Evolutionary conservation across 164 flowering plant species (phyloP), one percentile per base, ranked within the genome.

Genomic region (Sextonia rubra): DNA sequence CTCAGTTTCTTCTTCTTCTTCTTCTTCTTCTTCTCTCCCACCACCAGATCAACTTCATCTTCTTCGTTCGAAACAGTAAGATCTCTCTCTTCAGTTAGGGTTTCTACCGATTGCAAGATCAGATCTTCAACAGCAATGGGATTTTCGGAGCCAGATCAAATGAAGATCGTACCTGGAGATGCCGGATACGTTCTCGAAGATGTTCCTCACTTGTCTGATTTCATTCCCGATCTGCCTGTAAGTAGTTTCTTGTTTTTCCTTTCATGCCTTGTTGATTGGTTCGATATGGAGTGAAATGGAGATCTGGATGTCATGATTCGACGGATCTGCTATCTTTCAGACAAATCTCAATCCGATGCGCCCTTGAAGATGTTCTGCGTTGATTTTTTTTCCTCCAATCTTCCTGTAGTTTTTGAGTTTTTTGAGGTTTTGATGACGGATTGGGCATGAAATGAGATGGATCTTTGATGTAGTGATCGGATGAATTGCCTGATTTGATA

Each of bases 141-240:
- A 22, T 29, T 48, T 5, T n/a, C 72, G 0, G 66, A 4, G 6
- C 70, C 52, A 24, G 64, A 73, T 1, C 73, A 72, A 12, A 69
- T 65, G 22, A 89, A 89, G 77, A 73, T 85, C 27, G 74, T 78
- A 4, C 48, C 66, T 7, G 89, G 86, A 0, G 86, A 82, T 0
- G 71, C 37, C 20, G 91, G 89, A 20, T 88, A 83, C 65, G 81
- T 85, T 8, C 88, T 86, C 44, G 91, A 88, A 75, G 90, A 87
- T 61, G 89, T 88, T 26, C 94, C 94, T 66, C 90, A 85, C 72
- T 76, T 90, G 4, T 22, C 15, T 61, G 64, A 61, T 61, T 61
- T n/a, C 27, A 22, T 25, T 61, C 27, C 64, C 14, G 17, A 9
- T 61, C 64, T 61, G 14, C 27, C 27, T 61, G 64, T 61, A 61